Evolutionary conservation across 495 filamentous ascomycete genomes (phyloP).

Genomic region (Tirmania nivea): DNA sequence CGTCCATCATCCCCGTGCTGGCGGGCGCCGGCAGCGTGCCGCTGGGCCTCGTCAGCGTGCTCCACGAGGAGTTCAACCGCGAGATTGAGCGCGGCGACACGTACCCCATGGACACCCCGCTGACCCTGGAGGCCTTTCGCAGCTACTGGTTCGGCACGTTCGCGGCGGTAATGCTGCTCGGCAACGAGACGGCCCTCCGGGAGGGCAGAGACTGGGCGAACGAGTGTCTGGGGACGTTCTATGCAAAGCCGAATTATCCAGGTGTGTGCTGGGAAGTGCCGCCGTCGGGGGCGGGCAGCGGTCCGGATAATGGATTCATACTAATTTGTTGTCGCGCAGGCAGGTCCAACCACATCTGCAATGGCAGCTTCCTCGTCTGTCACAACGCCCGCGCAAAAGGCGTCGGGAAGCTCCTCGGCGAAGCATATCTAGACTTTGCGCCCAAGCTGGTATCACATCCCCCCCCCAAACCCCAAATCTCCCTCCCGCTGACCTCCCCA

Average conservation of each 20-base stretch:
- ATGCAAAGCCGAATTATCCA: constrained; percentile 94
- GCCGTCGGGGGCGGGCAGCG: background rate
- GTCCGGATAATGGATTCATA: background rate
- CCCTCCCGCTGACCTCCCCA: background rate
- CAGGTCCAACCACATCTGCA: constrained; percentile 87
- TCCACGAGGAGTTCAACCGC: constrained; percentile 69
- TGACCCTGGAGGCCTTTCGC: constrained; percentile 54
- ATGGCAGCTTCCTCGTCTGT: constrained; percentile 84
- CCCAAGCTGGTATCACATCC: constrained; percentile 41
- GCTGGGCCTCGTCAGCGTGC: constrained; percentile 49
- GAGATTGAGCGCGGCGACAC: constrained; percentile 95
- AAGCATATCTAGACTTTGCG: constrained; percentile 85
- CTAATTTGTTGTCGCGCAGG: constrained; percentile 19
- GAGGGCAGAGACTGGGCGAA: constrained; percentile 61
- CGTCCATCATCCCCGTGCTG: constrained; percentile 73
- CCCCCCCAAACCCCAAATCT: too few species aligned
- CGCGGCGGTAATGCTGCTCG: constrained; percentile 78
- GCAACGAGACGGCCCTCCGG: constrained; percentile 21
- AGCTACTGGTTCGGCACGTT: constrained; percentile 95
- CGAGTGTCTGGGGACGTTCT: constrained; percentile 81
- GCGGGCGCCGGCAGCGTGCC: constrained; percentile 44
- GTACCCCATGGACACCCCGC: constrained; percentile 72
- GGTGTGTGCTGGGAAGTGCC: constrained; percentile 17
- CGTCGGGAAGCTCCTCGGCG: constrained; percentile 81
- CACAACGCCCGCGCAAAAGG: constrained; percentile 74